A percentile compares a stretch with the other conserved stretches of the same genome.
Evolutionary conservation across 208 protist genomes (phyloP).

Genomic region (Trypanosoma congolense): DNA sequence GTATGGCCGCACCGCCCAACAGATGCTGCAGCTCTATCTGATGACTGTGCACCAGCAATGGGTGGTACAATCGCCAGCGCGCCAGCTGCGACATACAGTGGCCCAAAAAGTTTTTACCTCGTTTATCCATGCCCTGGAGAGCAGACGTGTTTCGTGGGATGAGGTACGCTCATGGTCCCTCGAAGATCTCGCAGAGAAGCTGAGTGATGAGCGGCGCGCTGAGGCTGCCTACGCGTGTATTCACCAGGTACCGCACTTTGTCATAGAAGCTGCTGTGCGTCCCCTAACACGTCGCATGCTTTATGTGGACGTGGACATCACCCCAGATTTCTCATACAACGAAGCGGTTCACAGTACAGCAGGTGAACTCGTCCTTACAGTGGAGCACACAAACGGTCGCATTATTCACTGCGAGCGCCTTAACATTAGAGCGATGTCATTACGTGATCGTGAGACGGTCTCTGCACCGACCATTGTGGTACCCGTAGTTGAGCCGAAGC

Average conservation of each 20-base stretch:
- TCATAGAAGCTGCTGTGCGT: constrained; percentile 87
- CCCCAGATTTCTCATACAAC: constrained; percentile 95
- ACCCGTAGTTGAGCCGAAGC: constrained; percentile 95
- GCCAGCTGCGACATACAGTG: constrained; percentile 81
- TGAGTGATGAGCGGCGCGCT: constrained; percentile 80
- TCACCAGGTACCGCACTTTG: constrained; percentile 93
- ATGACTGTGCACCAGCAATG: constrained; percentile 98
- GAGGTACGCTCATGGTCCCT: constrained; percentile 90
- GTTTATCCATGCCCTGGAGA: constrained; percentile 94
- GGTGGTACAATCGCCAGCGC: constrained; percentile 91
- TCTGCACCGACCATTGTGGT: constrained; percentile 91
- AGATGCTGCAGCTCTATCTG: constrained; percentile 79
- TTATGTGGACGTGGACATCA: constrained; percentile 94
- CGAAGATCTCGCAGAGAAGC: constrained; percentile 92
- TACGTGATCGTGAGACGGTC: constrained; percentile 70
- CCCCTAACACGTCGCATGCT: constrained; percentile 95
- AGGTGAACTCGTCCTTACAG: constrained; percentile 93
- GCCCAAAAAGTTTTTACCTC: constrained; percentile 66
- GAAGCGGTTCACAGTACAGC: constrained; percentile 84
- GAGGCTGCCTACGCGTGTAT: constrained; percentile 89
- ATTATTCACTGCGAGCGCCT: constrained; percentile 95
- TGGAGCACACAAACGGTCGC: constrained; percentile 95
- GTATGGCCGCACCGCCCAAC: constrained; percentile 94
- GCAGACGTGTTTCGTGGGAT: constrained; percentile 94
- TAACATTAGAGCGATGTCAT: constrained; percentile 27